A percentile compares a stretch with the other conserved stretches of the same genome.
Evolutionary conservation across 75 land plant species (phyloP).

Genomic region (Cryptomeria japonica): DNA sequence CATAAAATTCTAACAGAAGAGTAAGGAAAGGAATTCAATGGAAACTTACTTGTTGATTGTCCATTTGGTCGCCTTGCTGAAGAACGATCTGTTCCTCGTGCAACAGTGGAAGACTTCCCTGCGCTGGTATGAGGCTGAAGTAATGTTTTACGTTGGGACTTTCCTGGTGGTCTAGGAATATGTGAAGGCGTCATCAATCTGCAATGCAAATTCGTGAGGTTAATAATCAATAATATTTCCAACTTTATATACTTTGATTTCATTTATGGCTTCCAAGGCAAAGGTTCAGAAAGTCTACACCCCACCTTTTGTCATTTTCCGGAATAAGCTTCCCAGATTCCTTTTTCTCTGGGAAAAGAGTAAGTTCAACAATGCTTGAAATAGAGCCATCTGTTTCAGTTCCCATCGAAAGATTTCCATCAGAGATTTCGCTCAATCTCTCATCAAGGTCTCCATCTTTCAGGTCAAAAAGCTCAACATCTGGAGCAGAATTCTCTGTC

Average conservation of each 20-base stretch:
- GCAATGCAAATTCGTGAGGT: constrained; percentile 4
- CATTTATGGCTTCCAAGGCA: not conserved
- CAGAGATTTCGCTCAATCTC: constrained; percentile 72
- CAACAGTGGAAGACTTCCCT: not conserved
- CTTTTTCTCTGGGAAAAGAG: constrained; percentile 48
- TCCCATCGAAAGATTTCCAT: constrained; percentile 59
- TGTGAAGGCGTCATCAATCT: constrained; percentile 9
- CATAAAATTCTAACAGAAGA: not conserved
- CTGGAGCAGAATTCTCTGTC: constrained; percentile 29
- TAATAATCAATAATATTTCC: not conserved
- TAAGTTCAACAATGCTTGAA: constrained; percentile 44
- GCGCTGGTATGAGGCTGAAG: not conserved
- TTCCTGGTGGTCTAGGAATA: constrained; percentile 12
- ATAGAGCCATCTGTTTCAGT: constrained; percentile 74
- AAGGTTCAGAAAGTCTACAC: not conserved
- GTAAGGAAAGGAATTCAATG: not conserved
- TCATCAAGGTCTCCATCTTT: constrained; percentile 59
- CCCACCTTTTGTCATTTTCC: constrained; percentile 5
- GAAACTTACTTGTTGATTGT: not conserved
- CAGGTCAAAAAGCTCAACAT: constrained; percentile 49
- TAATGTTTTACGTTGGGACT: not conserved
- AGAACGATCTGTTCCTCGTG: not conserved
- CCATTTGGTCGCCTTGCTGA: not conserved
- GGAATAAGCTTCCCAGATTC: constrained; percentile 16
- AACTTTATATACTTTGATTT: not conserved